Conservation (phyloP, 805 yeast species). For the Zygotorulaspora danielsina region DNA sequence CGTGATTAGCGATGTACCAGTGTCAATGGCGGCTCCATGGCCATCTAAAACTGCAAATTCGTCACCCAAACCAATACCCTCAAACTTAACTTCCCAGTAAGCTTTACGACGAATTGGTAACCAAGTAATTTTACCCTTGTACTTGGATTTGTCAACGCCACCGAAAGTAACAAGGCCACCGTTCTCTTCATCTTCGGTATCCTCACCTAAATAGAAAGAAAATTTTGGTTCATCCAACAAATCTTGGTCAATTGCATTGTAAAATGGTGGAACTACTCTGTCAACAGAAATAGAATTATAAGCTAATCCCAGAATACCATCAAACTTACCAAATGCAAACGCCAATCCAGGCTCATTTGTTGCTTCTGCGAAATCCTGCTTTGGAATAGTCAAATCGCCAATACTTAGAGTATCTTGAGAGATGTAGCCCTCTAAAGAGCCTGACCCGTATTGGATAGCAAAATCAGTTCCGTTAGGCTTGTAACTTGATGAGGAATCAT, state of each 20-base stretch:
- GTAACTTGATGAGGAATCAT: slow-evolving; percentile 74
- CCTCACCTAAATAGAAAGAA: slow-evolving; percentile 89
- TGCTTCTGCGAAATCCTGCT: slow-evolving; percentile 95
- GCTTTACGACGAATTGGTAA: slow-evolving; percentile 99
- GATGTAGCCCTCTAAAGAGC: slow-evolving; percentile 86
- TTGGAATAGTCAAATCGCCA: slow-evolving; percentile 72
- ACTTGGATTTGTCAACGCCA: slow-evolving; percentile 77
- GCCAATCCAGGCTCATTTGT: slow-evolving; percentile 97
- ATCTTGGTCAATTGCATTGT: slow-evolving; percentile 79
- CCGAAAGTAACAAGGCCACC: slow-evolving; percentile 97
- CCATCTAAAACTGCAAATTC: slow-evolving; percentile 77
- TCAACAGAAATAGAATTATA: slow-evolving; percentile 88
- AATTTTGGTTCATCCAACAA: slow-evolving; percentile 80
- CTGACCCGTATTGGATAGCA: slow-evolving; percentile 87
- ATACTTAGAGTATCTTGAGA: slow-evolving; percentile 78
- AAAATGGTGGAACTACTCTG: slow-evolving; percentile 88
- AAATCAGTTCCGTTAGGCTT: slow-evolving; percentile 83
- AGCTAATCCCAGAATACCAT: slow-evolving; percentile 94
- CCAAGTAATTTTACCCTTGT: slow-evolving; percentile 83
- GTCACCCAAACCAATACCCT: slow-evolving; percentile 86
- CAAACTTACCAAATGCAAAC: slow-evolving; percentile 97
- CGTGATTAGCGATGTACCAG: slow-evolving; percentile 95
- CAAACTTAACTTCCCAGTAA: slow-evolving; percentile 96
- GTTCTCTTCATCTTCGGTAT: slow-evolving; percentile 50
- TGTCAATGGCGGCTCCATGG: slow-evolving; percentile 97